phyloP scores from a whole-genome alignment of 495 filamentous ascomycete species.

The Peziza echinospora region DNA sequence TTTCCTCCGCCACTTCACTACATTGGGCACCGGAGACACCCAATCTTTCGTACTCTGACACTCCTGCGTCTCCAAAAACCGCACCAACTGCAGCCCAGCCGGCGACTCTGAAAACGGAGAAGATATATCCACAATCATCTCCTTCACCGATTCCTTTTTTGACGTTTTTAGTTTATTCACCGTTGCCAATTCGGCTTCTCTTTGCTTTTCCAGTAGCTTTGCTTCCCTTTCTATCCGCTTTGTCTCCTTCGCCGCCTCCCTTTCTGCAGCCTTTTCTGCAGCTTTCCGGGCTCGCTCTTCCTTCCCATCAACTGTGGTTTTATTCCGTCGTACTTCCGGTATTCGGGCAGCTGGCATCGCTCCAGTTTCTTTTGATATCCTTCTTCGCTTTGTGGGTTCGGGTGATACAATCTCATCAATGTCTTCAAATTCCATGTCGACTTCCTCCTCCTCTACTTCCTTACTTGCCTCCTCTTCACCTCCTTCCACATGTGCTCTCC shows the following conservation, averaged over 20 bases:
- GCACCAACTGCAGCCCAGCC: slow-evolving; percentile 28
- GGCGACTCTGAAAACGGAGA: slow-evolving; percentile 28
- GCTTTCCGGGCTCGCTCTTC: slow-evolving; percentile 23
- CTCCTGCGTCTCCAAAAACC: slow-evolving; percentile 35
- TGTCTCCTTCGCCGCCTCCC: slow-evolving; percentile 28
- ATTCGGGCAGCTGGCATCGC: neutral
- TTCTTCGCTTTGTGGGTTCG: neutral
- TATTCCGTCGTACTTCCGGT: slow-evolving; percentile 20
- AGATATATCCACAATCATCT: slow-evolving; percentile 72
- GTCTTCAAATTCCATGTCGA: neutral
- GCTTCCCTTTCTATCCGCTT: slow-evolving; percentile 33
- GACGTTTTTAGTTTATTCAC: slow-evolving; percentile 56
- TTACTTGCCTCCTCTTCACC: too few species aligned
- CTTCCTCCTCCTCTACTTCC: neutral
- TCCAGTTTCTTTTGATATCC: too few species aligned
- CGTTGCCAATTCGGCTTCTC: slow-evolving; percentile 43
- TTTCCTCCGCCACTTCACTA: slow-evolving; percentile 58
- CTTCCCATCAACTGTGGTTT: slow-evolving; percentile 3
- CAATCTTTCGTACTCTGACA: slow-evolving; percentile 27
- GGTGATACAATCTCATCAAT: neutral
- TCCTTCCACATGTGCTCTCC: too few species aligned
- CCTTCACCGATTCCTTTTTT: slow-evolving; percentile 51
- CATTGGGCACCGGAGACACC: slow-evolving; percentile 25
- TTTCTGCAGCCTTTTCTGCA: slow-evolving; percentile 32
- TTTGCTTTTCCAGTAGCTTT: slow-evolving; percentile 41